Percentiles rank a stretch among this genome's conserved stretches.
phyloP scores from a whole-genome alignment of 148 eudicot species.

The Vaccinium macrocarpon region DNA sequence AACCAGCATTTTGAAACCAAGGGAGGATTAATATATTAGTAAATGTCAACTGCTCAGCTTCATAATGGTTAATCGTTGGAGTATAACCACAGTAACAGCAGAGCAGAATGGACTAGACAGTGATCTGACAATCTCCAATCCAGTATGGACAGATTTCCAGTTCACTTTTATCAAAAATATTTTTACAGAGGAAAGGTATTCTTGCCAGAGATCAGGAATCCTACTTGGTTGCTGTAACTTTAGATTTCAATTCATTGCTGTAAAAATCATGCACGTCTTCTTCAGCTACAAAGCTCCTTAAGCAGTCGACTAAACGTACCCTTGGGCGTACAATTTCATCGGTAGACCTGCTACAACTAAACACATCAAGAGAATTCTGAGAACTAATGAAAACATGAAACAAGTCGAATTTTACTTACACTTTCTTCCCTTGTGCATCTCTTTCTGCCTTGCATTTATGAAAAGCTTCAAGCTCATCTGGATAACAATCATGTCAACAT shows the following conservation, averaged over 20 bases:
- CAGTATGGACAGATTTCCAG: background rate
- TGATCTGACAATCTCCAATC: background rate
- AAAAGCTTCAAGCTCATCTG: constrained; percentile 76
- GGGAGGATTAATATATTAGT: background rate
- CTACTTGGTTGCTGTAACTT: constrained; percentile 89
- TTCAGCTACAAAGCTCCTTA: constrained; percentile 72
- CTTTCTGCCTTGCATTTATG: constrained; percentile 56
- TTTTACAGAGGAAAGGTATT: background rate
- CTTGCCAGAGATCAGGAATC: constrained; percentile 21
- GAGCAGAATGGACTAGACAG: background rate
- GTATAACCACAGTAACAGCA: background rate
- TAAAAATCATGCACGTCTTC: constrained; percentile 94
- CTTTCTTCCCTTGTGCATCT: constrained; percentile 54
- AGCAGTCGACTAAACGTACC: constrained; percentile 77
- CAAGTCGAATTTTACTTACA: constrained; percentile 46
- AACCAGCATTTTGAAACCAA: background rate
- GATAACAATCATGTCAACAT: constrained; percentile 22
- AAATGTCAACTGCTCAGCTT: background rate
- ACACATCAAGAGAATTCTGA: constrained; percentile 13
- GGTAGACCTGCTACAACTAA: constrained; percentile 42
- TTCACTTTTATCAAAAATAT: background rate
- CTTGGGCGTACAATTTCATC: constrained; percentile 92
- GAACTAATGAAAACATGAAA: constrained; percentile 15
- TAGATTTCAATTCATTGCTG: constrained; percentile 78
- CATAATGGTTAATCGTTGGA: background rate